These are phyloP conservation scores for Schizopora paradoxa DNA, from an alignment of 1,284 basidiomycete species.

Conservation along the genomic window DNA sequence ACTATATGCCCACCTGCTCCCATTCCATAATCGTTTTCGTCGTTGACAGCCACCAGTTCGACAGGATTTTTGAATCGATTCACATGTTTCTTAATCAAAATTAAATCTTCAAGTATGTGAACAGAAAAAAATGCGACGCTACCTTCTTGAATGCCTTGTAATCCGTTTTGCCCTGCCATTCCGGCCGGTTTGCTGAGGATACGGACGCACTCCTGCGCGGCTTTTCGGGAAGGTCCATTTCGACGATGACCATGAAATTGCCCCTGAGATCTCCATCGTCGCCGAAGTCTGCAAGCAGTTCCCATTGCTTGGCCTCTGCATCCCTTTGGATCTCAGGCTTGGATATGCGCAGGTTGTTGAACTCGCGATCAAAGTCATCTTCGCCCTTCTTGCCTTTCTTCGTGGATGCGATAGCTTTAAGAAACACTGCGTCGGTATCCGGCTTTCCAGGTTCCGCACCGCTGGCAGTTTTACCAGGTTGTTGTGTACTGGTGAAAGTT, in stretches of 20 bases:
- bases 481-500: constrained; percentile 1
- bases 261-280: constrained; percentile 62
- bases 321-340: constrained; percentile 51
- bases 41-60: constrained; percentile 45
- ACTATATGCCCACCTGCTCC: constrained; percentile 39
- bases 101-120: constrained; percentile 1
- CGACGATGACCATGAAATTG: constrained; percentile 83
- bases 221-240: constrained; percentile 52
- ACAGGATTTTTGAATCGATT: constrained; percentile 36
- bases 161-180: constrained; percentile 61
- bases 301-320: constrained; percentile 51
- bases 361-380: constrained; percentile 78
- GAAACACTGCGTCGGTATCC: constrained; percentile 63
- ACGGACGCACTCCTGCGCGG: constrained; percentile 20
- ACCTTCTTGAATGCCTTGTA: constrained; percentile 89
- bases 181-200: too few species aligned
- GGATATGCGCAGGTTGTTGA: constrained; percentile 75
- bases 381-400: constrained; percentile 66
- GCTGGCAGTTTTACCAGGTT: constrained; percentile 4
- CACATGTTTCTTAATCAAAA: constrained; percentile 27
- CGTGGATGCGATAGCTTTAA: constrained; percentile 68
- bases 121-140: background rate
- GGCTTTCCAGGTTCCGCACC: constrained; percentile 45
- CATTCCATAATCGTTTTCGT: constrained; percentile 52
- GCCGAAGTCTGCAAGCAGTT: constrained; percentile 67